Evolutionary conservation across 805 yeast genomes (phyloP).

Genomic region (Debaryomyces castellii): DNA sequence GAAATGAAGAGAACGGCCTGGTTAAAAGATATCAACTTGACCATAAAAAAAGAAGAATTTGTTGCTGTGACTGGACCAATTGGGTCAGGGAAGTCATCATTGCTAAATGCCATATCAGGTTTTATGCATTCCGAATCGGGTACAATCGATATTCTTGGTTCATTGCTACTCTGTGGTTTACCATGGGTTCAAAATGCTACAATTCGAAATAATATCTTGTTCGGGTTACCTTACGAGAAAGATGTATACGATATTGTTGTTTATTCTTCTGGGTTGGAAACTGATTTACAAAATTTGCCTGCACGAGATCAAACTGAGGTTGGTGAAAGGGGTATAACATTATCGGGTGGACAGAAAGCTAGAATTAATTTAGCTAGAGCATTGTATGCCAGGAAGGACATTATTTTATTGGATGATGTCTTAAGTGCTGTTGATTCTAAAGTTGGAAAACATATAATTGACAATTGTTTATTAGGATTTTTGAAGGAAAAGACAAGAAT

Average conservation of each 20-base stretch:
- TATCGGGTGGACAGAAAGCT: conserved; percentile 91
- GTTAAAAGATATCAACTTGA: conserved; percentile 50
- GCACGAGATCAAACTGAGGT: conserved; percentile 79
- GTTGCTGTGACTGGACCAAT: conserved; percentile 76
- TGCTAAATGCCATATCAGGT: conserved; percentile 71
- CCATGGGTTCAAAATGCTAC: conserved; percentile 89
- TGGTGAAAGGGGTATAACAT: conserved; percentile 82
- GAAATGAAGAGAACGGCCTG: conserved; percentile 31
- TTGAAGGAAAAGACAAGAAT: conserved; percentile 62
- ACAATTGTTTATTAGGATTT: conserved; percentile 62
- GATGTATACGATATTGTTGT: conserved; percentile 54
- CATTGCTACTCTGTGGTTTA: conserved; percentile 53
- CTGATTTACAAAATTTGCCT: conserved; percentile 64
- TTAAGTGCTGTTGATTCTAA: conserved; percentile 85
- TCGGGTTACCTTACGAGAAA: conserved; percentile 58
- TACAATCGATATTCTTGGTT: conserved; percentile 50
- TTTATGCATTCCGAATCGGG: conserved; percentile 62
- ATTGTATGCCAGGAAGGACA: conserved; percentile 67
- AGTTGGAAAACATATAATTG: conserved; percentile 78
- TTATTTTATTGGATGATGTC: conserved; percentile 73
- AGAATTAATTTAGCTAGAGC: conserved; percentile 78
- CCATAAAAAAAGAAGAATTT: conserved; percentile 63
- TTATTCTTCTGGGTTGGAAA: conserved; percentile 62
- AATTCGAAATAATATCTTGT: conserved; percentile 68
- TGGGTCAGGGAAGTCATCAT: conserved; percentile 80